These are phyloP conservation scores for Nelumbo lutea DNA, from an alignment of 164 flowering plant genomes.

Conservation along the genomic window DNA sequence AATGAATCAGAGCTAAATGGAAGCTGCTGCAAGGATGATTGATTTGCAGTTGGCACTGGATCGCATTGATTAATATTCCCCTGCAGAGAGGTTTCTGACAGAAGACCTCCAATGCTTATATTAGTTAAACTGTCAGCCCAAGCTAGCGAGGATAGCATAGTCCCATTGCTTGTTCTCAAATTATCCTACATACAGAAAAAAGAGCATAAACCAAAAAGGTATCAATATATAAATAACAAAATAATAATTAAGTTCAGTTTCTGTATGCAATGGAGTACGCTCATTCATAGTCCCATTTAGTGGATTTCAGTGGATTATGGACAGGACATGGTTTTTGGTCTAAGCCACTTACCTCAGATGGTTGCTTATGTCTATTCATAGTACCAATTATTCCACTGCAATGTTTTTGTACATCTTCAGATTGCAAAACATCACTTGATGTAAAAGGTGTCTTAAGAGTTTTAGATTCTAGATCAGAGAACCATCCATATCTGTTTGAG, in stretches of 20 bases:
- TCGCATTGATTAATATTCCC: constrained; percentile 24
- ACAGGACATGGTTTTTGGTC: not conserved
- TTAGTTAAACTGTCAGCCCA: constrained; percentile 47
- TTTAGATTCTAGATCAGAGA: constrained; percentile 21
- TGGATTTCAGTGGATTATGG: not conserved
- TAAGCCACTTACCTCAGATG: constrained; percentile 8
- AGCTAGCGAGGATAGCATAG: constrained; percentile 19
- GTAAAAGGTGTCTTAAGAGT: constrained; percentile 10
- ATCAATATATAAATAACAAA: not conserved
- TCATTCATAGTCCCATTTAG: constrained; percentile 4
- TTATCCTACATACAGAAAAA: constrained; percentile 23
- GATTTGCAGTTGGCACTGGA: constrained; percentile 10
- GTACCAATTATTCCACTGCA: constrained; percentile 4
- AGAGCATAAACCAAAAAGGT: constrained; percentile 2
- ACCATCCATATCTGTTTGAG: constrained; percentile 70
- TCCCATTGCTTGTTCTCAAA: constrained; percentile 8
- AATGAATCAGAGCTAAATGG: constrained; percentile 41
- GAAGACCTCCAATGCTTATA: constrained; percentile 72
- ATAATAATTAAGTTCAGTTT: not conserved
- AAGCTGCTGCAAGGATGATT: constrained; percentile 21
- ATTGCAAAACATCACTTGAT: constrained; percentile 13
- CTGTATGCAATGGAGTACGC: constrained; percentile 4
- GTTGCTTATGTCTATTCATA: constrained; percentile 10
- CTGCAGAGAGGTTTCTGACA: constrained; percentile 65
- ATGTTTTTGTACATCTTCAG: constrained; percentile 19